Evolutionary conservation across 176 grass and related monocot genomes (phyloP).

Genomic region (Paspalum vaginatum): DNA sequence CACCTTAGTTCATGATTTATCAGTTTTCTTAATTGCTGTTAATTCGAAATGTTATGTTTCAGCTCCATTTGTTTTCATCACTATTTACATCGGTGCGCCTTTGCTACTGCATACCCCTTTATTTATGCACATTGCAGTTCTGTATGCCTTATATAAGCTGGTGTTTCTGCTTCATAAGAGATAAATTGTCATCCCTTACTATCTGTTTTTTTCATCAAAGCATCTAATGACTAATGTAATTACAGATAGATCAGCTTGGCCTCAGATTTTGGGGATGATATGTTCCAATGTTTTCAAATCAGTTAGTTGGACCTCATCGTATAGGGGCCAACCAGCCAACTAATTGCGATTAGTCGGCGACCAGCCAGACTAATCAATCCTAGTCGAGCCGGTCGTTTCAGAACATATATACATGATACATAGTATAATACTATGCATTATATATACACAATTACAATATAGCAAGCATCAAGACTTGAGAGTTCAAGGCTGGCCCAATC

Average conservation of each 20-base stretch:
- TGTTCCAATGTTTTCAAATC: not conserved
- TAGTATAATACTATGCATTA: too few relatives aligned
- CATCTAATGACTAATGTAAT: not conserved
- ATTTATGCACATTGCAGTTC: not conserved
- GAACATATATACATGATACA: too few relatives aligned
- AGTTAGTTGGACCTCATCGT: too few relatives aligned
- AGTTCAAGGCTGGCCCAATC: too few relatives aligned
- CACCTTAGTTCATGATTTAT: not conserved
- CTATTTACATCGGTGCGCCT: not conserved
- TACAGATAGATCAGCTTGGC: not conserved
- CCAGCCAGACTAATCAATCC: too few relatives aligned
- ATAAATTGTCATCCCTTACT: not conserved
- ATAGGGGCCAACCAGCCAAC: too few relatives aligned
- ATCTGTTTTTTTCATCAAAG: not conserved
- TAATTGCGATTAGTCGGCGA: too few relatives aligned
- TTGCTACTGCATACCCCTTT: not conserved
- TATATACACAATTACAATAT: too few relatives aligned
- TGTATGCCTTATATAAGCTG: not conserved
- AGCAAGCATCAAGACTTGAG: too few relatives aligned
- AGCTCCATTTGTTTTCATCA: not conserved
- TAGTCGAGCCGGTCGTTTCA: too few relatives aligned
- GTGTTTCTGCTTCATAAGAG: not conserved
- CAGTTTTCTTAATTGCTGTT: not conserved
- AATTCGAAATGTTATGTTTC: not conserved
- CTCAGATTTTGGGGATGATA: not conserved